These are phyloP conservation scores for Monosporozyma solicola DNA, from an alignment of 805 yeast genomes.

Conservation along the genomic window DNA sequence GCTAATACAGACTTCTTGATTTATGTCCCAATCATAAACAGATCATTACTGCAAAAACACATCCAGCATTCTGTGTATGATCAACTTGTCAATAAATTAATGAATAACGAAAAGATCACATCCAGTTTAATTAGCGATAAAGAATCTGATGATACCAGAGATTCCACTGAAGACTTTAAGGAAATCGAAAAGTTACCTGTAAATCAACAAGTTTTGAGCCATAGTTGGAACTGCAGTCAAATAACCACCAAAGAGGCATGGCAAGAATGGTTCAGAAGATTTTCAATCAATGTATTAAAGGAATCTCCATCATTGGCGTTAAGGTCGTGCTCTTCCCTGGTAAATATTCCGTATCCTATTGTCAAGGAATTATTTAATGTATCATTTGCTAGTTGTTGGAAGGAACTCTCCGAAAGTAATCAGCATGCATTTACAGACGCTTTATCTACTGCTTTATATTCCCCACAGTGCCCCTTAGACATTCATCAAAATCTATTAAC, in stretches of 20 bases:
- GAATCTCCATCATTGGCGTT: conserved; percentile 93
- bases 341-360: conserved; percentile 76
- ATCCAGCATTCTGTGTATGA: conserved; percentile 71
- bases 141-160: conserved; percentile 38
- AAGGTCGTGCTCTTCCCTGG: conserved; percentile 85
- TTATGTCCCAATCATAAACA: conserved; percentile 74
- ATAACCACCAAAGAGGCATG: conserved; percentile 90
- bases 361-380: conserved; percentile 90
- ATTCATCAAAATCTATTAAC: conserved; percentile 84
- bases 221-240: conserved; percentile 88
- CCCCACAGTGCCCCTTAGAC: conserved; percentile 92
- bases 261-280: conserved; percentile 92
- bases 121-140: conserved; percentile 61
- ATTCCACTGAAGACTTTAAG: conserved; percentile 42
- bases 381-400: conserved; percentile 94
- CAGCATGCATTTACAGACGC: conserved; percentile 85
- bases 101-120: conserved; percentile 83
- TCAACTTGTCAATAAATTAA: conserved; percentile 64
- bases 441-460: conserved; percentile 76
- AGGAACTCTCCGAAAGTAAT: conserved; percentile 76
- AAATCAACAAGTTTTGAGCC: conserved; percentile 53
- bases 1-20: conserved; percentile 78
- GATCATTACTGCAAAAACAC: conserved; percentile 50
- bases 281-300: conserved; percentile 75
- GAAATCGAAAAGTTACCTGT: conserved; percentile 68